phyloP scores from a whole-genome alignment of 2,329 filamentous ascomycete species.

The Sporothrix humicola region DNA sequence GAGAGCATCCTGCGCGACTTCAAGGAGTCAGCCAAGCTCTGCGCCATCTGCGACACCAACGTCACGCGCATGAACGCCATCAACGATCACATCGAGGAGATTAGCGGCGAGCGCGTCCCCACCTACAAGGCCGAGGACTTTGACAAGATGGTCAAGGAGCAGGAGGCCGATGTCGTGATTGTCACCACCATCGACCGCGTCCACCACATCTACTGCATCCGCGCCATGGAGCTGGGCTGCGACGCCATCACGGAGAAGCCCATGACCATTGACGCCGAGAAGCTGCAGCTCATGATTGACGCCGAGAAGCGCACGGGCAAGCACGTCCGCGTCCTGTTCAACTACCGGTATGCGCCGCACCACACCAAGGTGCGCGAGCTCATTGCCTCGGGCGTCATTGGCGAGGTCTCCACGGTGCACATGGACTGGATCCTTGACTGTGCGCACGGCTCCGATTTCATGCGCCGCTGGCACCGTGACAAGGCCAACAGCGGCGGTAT shows the following conservation, averaged over 20 bases:
- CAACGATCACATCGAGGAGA: constrained; percentile 53
- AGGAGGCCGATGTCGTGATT: constrained; percentile 65
- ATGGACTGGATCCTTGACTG: constrained; percentile 70
- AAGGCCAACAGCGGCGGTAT: constrained; percentile 65
- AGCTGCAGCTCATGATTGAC: constrained; percentile 60
- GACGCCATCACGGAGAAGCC: constrained; percentile 69
- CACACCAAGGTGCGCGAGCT: constrained; percentile 65
- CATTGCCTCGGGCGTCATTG: constrained; percentile 60
- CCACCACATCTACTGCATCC: constrained; percentile 65
- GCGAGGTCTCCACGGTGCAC: constrained; percentile 62
- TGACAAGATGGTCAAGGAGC: constrained; percentile 62
- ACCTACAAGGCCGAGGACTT: constrained; percentile 62
- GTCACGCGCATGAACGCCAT: constrained; percentile 64
- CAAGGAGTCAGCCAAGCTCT: constrained; percentile 55
- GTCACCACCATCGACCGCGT: constrained; percentile 68
- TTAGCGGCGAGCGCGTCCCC: constrained; percentile 57
- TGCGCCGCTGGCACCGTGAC: constrained; percentile 68
- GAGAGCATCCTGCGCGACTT: constrained; percentile 62
- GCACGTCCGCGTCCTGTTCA: constrained; percentile 64
- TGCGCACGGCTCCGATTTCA: constrained; percentile 66
- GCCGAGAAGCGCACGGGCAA: constrained; percentile 57
- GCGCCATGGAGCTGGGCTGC: constrained; percentile 63
- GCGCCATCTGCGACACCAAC: constrained; percentile 65
- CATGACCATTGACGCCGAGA: constrained; percentile 65
- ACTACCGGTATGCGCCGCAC: constrained; percentile 70